Conservation (phyloP, 192 early-diverging fungal genomes). For the Entomortierella beljakovae region DNA sequence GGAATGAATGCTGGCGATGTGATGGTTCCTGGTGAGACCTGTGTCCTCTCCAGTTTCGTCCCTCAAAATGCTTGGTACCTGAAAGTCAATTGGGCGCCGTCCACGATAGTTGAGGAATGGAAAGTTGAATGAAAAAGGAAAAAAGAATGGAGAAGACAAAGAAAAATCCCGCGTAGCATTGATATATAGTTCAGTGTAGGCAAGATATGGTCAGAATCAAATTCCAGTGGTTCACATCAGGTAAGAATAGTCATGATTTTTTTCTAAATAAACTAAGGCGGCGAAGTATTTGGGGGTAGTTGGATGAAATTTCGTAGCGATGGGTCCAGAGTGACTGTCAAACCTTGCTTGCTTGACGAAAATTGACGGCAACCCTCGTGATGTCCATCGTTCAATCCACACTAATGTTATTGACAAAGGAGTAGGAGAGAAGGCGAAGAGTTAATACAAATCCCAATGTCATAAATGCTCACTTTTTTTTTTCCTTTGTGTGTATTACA, state of each 20-base stretch:
- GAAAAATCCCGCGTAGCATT: neutral
- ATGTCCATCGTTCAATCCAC: conserved; percentile 27
- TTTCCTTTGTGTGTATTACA: neutral
- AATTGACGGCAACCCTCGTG: conserved; percentile 15
- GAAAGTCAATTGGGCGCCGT: too few relatives aligned
- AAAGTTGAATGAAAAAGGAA: too few relatives aligned
- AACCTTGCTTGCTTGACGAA: conserved; percentile 53
- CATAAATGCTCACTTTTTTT: neutral
- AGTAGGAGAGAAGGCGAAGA: neutral
- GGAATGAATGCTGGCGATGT: neutral
- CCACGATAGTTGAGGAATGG: too few relatives aligned
- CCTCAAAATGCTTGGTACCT: neutral
- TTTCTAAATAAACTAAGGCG: neutral
- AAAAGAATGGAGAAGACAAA: neutral
- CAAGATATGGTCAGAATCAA: conserved; percentile 48
- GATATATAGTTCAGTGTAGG: conserved; percentile 9
- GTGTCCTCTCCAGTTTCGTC: conserved; percentile 2
- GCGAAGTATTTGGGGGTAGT: conserved; percentile 5
- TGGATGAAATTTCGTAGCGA: conserved; percentile 16
- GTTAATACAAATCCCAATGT: too few relatives aligned
- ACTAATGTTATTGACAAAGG: conserved; percentile 6
- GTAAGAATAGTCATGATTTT: neutral
- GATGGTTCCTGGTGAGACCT: neutral
- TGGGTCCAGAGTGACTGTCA: conserved; percentile 43
- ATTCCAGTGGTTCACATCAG: conserved; percentile 18